phyloP scores from a whole-genome alignment of 129 eudicot genomes.

The Dittrichia graveolens region DNA sequence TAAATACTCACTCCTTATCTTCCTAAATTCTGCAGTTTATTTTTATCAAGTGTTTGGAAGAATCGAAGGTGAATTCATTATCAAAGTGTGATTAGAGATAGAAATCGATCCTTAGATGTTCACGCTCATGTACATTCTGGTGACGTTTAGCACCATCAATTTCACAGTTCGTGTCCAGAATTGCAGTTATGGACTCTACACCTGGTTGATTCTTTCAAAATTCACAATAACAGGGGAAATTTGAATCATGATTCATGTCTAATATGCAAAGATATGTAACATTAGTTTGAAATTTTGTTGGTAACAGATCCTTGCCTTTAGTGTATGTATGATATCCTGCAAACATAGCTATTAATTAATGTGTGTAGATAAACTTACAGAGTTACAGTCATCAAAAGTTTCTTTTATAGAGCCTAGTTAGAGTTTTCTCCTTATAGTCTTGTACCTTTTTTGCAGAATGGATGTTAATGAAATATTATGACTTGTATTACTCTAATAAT shows the following conservation, averaged over 20 bases:
- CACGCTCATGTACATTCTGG: not conserved
- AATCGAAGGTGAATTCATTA: not conserved
- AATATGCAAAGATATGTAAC: not conserved
- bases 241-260: not conserved
- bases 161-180: not conserved
- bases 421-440: too few relatives aligned
- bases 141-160: conserved; percentile 1
- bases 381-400: not conserved
- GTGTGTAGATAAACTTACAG: too few relatives aligned
- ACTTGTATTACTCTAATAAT: not conserved
- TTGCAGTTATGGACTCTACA: not conserved
- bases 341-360: too few relatives aligned
- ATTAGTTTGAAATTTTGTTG: not conserved
- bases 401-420: not conserved
- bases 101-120: not conserved
- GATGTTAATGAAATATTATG: not conserved
- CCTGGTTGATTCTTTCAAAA: not conserved
- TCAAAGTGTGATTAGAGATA: not conserved
- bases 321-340: too few relatives aligned
- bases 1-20: conserved; percentile 18
- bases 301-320: not conserved
- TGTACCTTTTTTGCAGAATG: not conserved
- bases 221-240: not conserved
- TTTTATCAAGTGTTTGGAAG: not conserved
- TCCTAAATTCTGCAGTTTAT: not conserved